phyloP scores from a whole-genome alignment of 1,139 yeast genomes.

The Hansenula anomala region DNA sequence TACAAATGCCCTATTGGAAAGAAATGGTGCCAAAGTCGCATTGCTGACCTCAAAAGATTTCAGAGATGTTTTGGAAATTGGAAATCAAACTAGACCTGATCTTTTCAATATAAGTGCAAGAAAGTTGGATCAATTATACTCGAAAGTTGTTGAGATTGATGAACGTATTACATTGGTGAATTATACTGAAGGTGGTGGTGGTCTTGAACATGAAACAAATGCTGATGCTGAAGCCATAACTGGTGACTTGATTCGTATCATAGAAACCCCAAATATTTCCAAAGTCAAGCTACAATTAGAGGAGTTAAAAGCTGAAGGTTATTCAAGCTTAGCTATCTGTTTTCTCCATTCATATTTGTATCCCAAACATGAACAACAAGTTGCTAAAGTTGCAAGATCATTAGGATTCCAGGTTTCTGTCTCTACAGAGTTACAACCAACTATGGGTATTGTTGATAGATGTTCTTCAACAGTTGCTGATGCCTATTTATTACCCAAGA shows the following conservation, averaged over 20 bases:
- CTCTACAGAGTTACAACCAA: constrained; percentile 63
- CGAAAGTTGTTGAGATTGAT: constrained; percentile 59
- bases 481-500: constrained; percentile 74
- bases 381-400: constrained; percentile 28
- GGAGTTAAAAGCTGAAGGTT: constrained; percentile 21
- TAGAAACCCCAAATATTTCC: constrained; percentile 47
- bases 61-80: constrained; percentile 58
- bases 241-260: constrained; percentile 63
- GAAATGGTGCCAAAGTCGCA: constrained; percentile 64
- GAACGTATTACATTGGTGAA: constrained; percentile 72
- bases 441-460: constrained; percentile 67
- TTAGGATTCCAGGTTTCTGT: constrained; percentile 63
- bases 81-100: constrained; percentile 70
- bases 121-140: constrained; percentile 55
- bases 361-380: constrained; percentile 26
- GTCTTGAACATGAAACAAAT: constrained; percentile 25
- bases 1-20: constrained; percentile 63
- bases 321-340: constrained; percentile 28
- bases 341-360: constrained; percentile 24
- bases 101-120: constrained; percentile 45
- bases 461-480: constrained; percentile 74
- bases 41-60: constrained; percentile 64
- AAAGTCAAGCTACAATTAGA: too few relatives aligned
- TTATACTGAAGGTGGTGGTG: constrained; percentile 53
- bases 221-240: constrained; percentile 29